A percentile compares a stretch with the other conserved stretches of the same genome.
These are phyloP conservation scores for Graphilbum fragrans DNA, from an alignment of 2,329 filamentous ascomycete genomes.

Conservation along the genomic window DNA sequence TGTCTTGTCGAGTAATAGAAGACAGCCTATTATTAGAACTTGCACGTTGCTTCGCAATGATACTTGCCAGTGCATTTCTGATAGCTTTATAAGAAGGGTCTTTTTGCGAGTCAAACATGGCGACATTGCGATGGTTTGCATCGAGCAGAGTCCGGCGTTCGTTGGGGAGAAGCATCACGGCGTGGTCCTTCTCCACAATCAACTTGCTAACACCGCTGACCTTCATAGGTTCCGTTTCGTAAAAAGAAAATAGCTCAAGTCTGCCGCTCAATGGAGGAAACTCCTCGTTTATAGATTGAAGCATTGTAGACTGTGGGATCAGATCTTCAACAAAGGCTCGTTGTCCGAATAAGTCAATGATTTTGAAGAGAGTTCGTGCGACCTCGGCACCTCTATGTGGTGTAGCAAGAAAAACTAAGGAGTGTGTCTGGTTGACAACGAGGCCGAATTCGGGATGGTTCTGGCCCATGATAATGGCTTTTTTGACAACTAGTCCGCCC, in stretches of 20 bases:
- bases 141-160: slow-evolving; percentile 16
- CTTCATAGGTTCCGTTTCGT: slow-evolving; percentile 17
- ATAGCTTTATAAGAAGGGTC: slow-evolving; percentile 14
- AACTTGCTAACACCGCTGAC: slow-evolving; percentile 12
- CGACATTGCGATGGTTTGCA: slow-evolving; percentile 18
- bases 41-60: too few relatives aligned
- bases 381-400: slow-evolving; percentile 21
- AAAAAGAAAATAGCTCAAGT: slow-evolving; percentile 20
- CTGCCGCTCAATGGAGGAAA: slow-evolving; percentile 15
- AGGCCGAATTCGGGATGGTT: slow-evolving; percentile 11
- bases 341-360: slow-evolving; percentile 3
- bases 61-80: neutral
- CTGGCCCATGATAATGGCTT: slow-evolving; percentile 19
- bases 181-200: slow-evolving; percentile 19
- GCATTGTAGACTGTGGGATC: slow-evolving; percentile 13
- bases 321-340: slow-evolving; percentile 20
- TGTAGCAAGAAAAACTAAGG: slow-evolving; percentile 25
- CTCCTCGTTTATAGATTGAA: slow-evolving; percentile 20
- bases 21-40: too few relatives aligned
- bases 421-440: slow-evolving; percentile 13
- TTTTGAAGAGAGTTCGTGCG: slow-evolving; percentile 10
- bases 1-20: too few relatives aligned
- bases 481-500: slow-evolving; percentile 24
- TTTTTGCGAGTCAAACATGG: slow-evolving; percentile 12
- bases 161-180: slow-evolving; percentile 17